A percentile compares a stretch with the other conserved stretches of the same genome.
phyloP scores from a whole-genome alignment of 768 basidiomycete species.

The Thelephora ganbajun region DNA sequence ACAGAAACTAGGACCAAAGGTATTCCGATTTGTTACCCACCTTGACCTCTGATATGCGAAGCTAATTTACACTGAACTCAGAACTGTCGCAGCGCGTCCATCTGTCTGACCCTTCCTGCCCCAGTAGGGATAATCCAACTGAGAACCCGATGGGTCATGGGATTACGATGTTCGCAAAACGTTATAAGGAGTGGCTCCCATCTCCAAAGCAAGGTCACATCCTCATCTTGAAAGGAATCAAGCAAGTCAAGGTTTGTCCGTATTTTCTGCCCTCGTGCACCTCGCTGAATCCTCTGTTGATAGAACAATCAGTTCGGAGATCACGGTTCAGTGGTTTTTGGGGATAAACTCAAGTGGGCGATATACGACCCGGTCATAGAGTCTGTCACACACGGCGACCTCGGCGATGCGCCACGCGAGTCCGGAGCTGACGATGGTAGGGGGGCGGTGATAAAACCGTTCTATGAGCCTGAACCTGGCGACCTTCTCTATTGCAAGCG shows the following conservation, averaged over 20 bases:
- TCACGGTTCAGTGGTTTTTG: background rate
- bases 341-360: conserved; percentile 28
- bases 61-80: conserved; percentile 7
- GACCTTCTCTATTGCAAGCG: conserved; percentile 12
- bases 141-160: no score
- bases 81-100: no score
- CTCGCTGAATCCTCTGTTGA: background rate
- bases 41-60: conserved; percentile 21
- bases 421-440: background rate
- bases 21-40: conserved; percentile 33
- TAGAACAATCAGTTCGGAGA: background rate
- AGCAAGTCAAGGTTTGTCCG: conserved; percentile 30
- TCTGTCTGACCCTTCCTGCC: no score
- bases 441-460: background rate
- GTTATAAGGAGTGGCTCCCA: conserved; percentile 36
- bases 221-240: conserved; percentile 24
- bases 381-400: conserved; percentile 23
- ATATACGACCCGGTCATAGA: conserved; percentile 30
- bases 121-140: no score
- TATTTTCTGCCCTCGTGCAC: background rate
- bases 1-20: no score
- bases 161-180: conserved; percentile 27
- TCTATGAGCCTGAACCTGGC: conserved; percentile 6
- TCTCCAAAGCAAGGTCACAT: conserved; percentile 32
- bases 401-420: conserved; percentile 19